These are phyloP conservation scores for Ceratocystis huliohia DNA, from an alignment of 2,329 filamentous ascomycete species.

Conservation along the genomic window DNA sequence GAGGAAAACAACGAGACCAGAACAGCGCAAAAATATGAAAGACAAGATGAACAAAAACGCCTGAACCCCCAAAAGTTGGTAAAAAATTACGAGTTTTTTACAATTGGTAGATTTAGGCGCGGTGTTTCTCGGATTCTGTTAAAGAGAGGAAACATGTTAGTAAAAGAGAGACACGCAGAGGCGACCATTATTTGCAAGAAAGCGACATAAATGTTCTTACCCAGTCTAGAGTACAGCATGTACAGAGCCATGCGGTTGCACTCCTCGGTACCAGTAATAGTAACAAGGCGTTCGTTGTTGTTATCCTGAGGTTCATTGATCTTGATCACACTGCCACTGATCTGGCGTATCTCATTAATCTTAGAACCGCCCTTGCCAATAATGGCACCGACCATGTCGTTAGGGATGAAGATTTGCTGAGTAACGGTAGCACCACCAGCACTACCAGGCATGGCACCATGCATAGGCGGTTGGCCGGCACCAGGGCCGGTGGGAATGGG, in stretches of 20 bases:
- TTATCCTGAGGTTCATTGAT: conserved; percentile 99
- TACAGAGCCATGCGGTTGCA: conserved; percentile 99
- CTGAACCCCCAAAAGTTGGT: conserved; percentile 16
- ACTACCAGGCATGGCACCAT: conserved; percentile 43
- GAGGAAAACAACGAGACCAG: neutral
- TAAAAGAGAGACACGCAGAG: neutral
- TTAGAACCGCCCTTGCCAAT: conserved; percentile 97
- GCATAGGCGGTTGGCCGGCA: conserved; percentile 53
- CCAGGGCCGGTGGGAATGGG: conserved; percentile 35
- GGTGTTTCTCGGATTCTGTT: conserved; percentile 36
- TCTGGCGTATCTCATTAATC: conserved; percentile 97
- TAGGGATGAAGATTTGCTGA: conserved; percentile 97
- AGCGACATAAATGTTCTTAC: conserved; percentile 37
- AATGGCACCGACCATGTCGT: conserved; percentile 98
- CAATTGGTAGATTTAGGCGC: conserved; percentile 27
- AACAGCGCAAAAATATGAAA: conserved; percentile 17
- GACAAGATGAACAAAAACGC: conserved; percentile 20
- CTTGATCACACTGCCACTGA: conserved; percentile 97
- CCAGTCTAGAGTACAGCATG: conserved; percentile 95
- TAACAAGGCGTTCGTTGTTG: conserved; percentile 94
- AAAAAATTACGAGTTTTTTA: conserved; percentile 1
- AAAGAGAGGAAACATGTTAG: conserved; percentile 21
- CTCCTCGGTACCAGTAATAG: conserved; percentile 93
- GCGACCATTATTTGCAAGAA: neutral
- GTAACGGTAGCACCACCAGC: conserved; percentile 59